Evolutionary conservation across 23 red algal genomes (phyloP).

Genomic region (Chondrus crispus): DNA sequence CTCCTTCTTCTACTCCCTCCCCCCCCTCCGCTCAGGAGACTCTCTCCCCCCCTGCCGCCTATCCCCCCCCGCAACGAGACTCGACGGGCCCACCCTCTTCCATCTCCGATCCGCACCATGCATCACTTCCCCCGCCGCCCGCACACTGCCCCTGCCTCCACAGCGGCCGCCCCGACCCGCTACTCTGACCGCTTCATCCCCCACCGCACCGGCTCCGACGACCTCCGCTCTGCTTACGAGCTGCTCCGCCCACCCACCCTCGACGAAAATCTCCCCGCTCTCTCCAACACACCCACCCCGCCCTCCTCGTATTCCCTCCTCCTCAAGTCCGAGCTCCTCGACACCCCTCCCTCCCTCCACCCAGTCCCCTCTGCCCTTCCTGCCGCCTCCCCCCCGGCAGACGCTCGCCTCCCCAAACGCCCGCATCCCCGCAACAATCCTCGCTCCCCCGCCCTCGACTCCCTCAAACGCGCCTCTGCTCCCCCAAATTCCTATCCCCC

Average conservation of each 20-base stretch:
- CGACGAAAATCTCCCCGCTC: neutral
- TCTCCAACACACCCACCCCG: neutral
- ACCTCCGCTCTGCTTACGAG: slow-evolving; percentile 10
- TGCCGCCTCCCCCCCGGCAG: neutral
- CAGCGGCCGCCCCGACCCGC: neutral
- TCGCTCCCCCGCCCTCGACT: neutral
- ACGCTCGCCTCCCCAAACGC: neutral
- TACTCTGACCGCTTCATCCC: slow-evolving; percentile 51
- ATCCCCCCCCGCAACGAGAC: too few species aligned
- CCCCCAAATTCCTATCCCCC: neutral
- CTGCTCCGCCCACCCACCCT: neutral
- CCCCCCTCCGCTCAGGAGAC: too few species aligned
- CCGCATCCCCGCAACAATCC: neutral
- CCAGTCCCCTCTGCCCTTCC: neutral
- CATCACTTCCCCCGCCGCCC: neutral
- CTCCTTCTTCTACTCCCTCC: too few species aligned
- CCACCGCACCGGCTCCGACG: neutral
- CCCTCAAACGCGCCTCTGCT: neutral
- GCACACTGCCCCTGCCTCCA: neutral
- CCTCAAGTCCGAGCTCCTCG: slow-evolving; percentile 39
- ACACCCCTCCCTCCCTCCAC: neutral
- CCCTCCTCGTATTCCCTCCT: slow-evolving; percentile 31
- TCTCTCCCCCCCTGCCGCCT: too few species aligned
- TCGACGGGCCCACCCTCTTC: too few species aligned
- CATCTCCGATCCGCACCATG: too few species aligned